These are phyloP conservation scores for Halophytophthora polymorphica DNA, from an alignment of 352 stramenopile genomes.

Conservation along the genomic window DNA sequence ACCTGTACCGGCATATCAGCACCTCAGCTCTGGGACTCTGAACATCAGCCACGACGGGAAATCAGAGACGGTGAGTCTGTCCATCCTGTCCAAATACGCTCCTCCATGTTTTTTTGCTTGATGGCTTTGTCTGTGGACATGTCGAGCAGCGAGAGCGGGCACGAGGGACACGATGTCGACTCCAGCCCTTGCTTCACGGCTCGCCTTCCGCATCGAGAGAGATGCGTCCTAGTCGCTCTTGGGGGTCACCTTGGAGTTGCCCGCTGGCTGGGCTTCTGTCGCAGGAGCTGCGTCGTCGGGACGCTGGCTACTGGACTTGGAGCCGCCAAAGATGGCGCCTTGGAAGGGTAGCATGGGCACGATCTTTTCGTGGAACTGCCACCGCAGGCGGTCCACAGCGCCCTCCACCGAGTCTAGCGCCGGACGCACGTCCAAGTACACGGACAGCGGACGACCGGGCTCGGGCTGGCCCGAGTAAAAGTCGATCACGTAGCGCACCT, in stretches of 20 bases:
- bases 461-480: constrained; percentile 96
- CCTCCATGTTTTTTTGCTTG: too few species aligned
- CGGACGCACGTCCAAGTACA: constrained; percentile 96
- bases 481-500: constrained; percentile 98
- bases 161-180: neutral
- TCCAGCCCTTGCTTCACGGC: neutral
- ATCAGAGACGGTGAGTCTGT: too few species aligned
- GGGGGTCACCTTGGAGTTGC: constrained; percentile 37
- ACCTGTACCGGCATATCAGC: too few species aligned
- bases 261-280: constrained; percentile 6
- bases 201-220: constrained; percentile 3
- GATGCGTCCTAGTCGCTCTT: constrained; percentile 24
- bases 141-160: too few species aligned
- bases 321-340: constrained; percentile 40
- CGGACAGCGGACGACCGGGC: constrained; percentile 78
- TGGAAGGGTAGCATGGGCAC: constrained; percentile 67
- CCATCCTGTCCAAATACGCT: too few species aligned
- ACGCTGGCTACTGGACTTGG: constrained; percentile 4
- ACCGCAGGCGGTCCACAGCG: constrained; percentile 71
- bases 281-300: neutral
- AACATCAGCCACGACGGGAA: too few species aligned
- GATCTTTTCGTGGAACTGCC: constrained; percentile 81
- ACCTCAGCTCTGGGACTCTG: too few species aligned
- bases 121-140: too few species aligned
- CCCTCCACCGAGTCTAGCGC: constrained; percentile 90